Conservation (phyloP, 371 early-diverging fungal genomes). For the Rhizopus stolonifer region DNA sequence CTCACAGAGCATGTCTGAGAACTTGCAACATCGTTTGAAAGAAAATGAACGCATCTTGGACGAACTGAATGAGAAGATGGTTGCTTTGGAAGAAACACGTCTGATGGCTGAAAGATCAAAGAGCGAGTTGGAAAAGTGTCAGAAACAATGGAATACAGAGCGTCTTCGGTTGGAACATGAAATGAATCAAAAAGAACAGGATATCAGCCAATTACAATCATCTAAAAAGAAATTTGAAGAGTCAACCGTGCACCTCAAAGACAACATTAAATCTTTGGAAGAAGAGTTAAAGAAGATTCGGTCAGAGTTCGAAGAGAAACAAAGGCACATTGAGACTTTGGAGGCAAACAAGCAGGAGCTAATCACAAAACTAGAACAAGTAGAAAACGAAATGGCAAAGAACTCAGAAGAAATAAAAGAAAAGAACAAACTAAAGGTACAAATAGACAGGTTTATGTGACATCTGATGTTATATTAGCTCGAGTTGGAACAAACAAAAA, state of each 20-base stretch:
- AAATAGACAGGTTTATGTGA: too few species aligned
- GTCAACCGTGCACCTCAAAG: not conserved
- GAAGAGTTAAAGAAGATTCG: slow-evolving; percentile 27
- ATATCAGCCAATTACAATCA: slow-evolving; percentile 4
- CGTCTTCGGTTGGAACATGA: slow-evolving; percentile 20
- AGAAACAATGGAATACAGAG: slow-evolving; percentile 38
- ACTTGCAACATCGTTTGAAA: slow-evolving; percentile 52
- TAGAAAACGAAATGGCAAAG: slow-evolving; percentile 19
- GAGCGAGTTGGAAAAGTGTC: slow-evolving; percentile 25
- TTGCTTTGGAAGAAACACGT: slow-evolving; percentile 52
- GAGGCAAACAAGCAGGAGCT: slow-evolving; percentile 33
- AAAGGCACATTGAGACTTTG: slow-evolving; percentile 26
- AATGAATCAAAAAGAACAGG: slow-evolving; percentile 14
- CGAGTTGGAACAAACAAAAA: slow-evolving; percentile 13
- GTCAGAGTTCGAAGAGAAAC: slow-evolving; percentile 25
- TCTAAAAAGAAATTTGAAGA: not conserved
- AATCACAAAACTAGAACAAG: slow-evolving; percentile 30
- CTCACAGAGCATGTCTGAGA: slow-evolving; percentile 60
- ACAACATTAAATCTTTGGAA: slow-evolving; percentile 35
- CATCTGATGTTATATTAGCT: not conserved
- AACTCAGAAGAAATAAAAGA: slow-evolving; percentile 18
- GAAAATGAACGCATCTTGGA: slow-evolving; percentile 51
- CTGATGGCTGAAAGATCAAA: slow-evolving; percentile 24
- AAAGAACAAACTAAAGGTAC: slow-evolving; percentile 14
- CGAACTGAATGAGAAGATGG: slow-evolving; percentile 51